A percentile compares a stretch with the other conserved stretches of the same genome.
phyloP scores from a whole-genome alignment of 148 eudicot species.

The Nepenthes mirabilis region DNA sequence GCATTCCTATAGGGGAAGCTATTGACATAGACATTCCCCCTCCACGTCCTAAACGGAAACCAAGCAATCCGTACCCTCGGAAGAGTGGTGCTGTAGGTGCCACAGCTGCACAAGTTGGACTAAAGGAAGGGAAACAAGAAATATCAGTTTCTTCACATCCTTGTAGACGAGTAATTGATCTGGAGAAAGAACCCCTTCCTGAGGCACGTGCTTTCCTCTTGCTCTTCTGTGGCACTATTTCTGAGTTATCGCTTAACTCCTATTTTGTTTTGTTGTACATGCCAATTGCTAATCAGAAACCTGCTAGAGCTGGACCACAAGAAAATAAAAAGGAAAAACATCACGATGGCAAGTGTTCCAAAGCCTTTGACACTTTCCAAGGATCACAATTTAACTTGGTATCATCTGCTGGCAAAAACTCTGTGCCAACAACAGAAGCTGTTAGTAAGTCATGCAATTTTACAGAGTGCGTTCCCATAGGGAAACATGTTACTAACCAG shows the following conservation, averaged over 20 bases:
- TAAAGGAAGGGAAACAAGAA: slow-evolving; percentile 38
- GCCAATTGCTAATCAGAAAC: slow-evolving; percentile 24
- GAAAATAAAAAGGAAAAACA: slow-evolving; percentile 16
- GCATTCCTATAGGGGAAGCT: slow-evolving; percentile 62
- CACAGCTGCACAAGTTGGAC: slow-evolving; percentile 27
- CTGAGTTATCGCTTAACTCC: slow-evolving; percentile 1
- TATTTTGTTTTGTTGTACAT: not conserved
- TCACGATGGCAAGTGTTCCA: slow-evolving; percentile 25
- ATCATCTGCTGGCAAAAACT: slow-evolving; percentile 23
- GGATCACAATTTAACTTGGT: slow-evolving; percentile 26
- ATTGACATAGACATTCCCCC: slow-evolving; percentile 89
- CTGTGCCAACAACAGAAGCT: slow-evolving; percentile 17
- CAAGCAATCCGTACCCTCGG: slow-evolving; percentile 92
- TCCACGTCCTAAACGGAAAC: slow-evolving; percentile 96
- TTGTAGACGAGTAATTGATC: slow-evolving; percentile 26
- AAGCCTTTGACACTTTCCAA: slow-evolving; percentile 27
- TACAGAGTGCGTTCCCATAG: slow-evolving; percentile 32
- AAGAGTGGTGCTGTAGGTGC: slow-evolving; percentile 38
- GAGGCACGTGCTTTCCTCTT: slow-evolving; percentile 33
- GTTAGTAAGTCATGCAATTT: slow-evolving; percentile 24
- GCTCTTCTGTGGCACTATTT: not conserved
- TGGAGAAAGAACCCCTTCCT: slow-evolving; percentile 41
- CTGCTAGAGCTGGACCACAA: slow-evolving; percentile 25
- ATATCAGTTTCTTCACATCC: slow-evolving; percentile 22
- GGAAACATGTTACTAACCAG: slow-evolving; percentile 12